These are phyloP conservation scores for Zoysia pacifica DNA, from an alignment of 176 grass and related monocot genomes.

Conservation along the genomic window DNA sequence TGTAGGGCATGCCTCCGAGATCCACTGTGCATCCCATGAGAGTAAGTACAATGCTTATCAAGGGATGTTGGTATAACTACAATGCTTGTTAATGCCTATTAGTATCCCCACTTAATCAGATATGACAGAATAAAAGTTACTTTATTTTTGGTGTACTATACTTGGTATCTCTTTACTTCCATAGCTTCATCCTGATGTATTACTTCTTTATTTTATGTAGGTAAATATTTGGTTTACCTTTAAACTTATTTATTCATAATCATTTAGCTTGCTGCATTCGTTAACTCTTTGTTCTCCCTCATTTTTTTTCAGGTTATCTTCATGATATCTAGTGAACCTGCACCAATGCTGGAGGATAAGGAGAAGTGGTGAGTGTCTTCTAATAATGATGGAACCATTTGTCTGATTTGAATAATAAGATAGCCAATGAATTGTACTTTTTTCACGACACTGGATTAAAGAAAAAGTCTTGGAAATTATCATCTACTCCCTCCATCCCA, in stretches of 20 bases:
- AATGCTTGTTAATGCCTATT: constrained; percentile 32
- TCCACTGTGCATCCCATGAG: constrained; percentile 99
- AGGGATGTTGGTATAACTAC: constrained; percentile 36
- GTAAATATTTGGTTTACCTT: constrained; percentile 15
- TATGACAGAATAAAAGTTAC: constrained; percentile 24
- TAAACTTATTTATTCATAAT: constrained; percentile 16
- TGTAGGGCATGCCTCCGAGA: constrained; percentile 94
- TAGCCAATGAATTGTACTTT: not conserved
- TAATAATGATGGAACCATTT: constrained; percentile 28
- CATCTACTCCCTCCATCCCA: too few species aligned
- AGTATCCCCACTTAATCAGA: constrained; percentile 37
- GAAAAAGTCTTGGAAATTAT: too few species aligned
- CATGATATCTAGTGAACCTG: constrained; percentile 99
- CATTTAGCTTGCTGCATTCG: constrained; percentile 14
- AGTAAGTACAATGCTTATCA: constrained; percentile 58
- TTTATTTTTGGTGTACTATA: constrained; percentile 30
- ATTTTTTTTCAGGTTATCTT: constrained; percentile 74
- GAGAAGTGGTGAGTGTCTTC: constrained; percentile 77
- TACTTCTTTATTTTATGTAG: constrained; percentile 27
- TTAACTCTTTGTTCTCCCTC: constrained; percentile 2
- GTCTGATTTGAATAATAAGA: constrained; percentile 2
- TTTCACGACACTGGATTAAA: not conserved
- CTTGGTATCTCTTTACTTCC: constrained; percentile 7
- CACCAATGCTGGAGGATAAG: constrained; percentile 99
- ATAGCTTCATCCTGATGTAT: constrained; percentile 5